Evolutionary conservation across 2,329 filamentous ascomycete genomes (phyloP).

Genomic region (Colletotrichum sp.): DNA sequence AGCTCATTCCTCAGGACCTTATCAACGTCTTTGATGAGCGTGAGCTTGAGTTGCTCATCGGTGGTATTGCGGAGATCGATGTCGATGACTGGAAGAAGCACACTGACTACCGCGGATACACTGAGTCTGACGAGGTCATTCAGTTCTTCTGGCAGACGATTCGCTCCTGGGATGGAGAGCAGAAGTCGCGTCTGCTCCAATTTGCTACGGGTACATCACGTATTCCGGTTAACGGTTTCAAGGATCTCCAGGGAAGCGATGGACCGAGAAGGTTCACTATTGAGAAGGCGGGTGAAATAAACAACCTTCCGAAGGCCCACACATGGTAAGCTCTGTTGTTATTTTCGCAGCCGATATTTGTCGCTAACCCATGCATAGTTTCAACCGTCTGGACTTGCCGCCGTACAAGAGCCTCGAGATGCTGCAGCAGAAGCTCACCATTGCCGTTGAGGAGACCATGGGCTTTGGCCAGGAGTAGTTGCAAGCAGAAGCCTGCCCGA

Average conservation of each 20-base stretch:
- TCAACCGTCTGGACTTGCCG: constrained; percentile 95
- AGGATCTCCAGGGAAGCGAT: constrained; percentile 96
- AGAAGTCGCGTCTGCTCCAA: constrained; percentile 94
- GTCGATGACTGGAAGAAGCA: constrained; percentile 99
- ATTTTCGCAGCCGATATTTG: neutral
- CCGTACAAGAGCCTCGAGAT: constrained; percentile 89
- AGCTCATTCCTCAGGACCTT: constrained; percentile 93
- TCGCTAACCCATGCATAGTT: constrained; percentile 58
- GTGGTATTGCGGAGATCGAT: constrained; percentile 99
- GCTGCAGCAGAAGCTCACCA: constrained; percentile 88
- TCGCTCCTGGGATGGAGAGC: constrained; percentile 95
- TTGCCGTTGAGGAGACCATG: constrained; percentile 98
- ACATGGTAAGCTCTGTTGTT: constrained; percentile 76
- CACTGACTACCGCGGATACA: constrained; percentile 98
- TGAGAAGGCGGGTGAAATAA: constrained; percentile 92
- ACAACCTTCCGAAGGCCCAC: constrained; percentile 93
- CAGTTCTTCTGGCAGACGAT: constrained; percentile 99
- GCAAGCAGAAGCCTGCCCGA: neutral
- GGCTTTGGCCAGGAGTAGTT: constrained; percentile 95
- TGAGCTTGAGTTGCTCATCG: constrained; percentile 94
- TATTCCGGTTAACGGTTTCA: constrained; percentile 99
- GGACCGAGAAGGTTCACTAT: constrained; percentile 96
- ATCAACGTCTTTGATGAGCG: constrained; percentile 99
- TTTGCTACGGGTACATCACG: constrained; percentile 97
- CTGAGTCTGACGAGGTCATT: constrained; percentile 95